Base-by-base conservation (phyloP, 768 basidiomycete genomes). In the Lactarius deliciosus region DNA sequence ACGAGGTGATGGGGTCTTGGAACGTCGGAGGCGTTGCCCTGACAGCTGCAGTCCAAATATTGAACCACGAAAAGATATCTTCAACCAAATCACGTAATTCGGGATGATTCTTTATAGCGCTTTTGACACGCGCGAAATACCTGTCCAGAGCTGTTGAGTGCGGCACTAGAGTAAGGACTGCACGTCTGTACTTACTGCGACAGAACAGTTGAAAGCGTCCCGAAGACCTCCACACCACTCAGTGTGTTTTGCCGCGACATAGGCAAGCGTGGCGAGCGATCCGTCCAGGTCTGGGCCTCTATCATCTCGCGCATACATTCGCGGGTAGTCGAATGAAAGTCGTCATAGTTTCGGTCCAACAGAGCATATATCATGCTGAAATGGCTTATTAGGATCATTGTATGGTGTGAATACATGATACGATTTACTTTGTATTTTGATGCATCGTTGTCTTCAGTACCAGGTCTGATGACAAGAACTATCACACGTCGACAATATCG, bases 41-140 rank as follows among this genome's bases (percentile, higher is more conserved):
- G 15, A 87, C 74, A 2, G 77, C 82, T 2, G 70, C 57, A 3
- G 75, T 73, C 88, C 88, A 90, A 16, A 70, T 70, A 18, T 78
- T 73, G 20, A 81, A 78, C 83, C 85, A 88, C 7, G 67, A 43
- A 16, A 71, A 72, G 56, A 89, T 77, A 41, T 78, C 77, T 6
- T 74, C 70, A 4, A 86, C 79, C 25, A 85, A 71, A 2, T 73
- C 64, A 0, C 70, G 71, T 1, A 89, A 73, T 30, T 76, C 73
- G 0, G 85, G 85, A 64, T 85, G 79, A 30, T 75, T 79, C 2
- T 77, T 75, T 11, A 83, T 74, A 0, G 82, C 81, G 54, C 84
- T 81, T 73, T 87, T 86, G 76, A 87, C 88, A 3, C 86, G 85
- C 5, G 78, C 79, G 8, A 88, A 70, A 60, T 78, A 85, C 68